Percentiles rank a stretch among this genome's conserved stretches.
Evolutionary conservation across 75 land plant genomes (phyloP).

Genomic region (Ceratopteris richardii): DNA sequence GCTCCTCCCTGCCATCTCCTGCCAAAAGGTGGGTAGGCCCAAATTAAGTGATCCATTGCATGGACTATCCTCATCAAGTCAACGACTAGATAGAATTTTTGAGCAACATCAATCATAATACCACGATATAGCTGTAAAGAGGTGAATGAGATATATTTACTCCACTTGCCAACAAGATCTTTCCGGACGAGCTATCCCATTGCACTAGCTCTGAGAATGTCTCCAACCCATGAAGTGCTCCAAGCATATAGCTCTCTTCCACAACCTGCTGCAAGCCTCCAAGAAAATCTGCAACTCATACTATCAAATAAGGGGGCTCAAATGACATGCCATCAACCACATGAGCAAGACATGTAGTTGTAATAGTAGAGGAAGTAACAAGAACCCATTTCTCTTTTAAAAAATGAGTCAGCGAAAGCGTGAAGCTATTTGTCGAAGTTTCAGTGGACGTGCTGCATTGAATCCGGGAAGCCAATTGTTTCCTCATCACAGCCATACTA

Average conservation of each 20-base stretch:
- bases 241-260: conserved; percentile 77
- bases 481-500: no score
- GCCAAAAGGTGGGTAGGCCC: no score
- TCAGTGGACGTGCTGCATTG: no score
- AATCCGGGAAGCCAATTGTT: no score
- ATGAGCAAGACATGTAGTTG: conserved; percentile 7
- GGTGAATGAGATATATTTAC: conserved; percentile 46
- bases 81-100: conserved; percentile 58
- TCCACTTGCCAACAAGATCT: conserved; percentile 19
- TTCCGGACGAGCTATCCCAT: conserved; percentile 6
- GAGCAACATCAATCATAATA: conserved; percentile 64
- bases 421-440: conserved; percentile 37
- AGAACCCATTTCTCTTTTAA: conserved; percentile 47
- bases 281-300: conserved; percentile 37
- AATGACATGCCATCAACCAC: conserved; percentile 3
- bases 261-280: conserved; percentile 55
- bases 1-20: no score
- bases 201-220: conserved; percentile 83
- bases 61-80: conserved; percentile 57
- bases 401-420: conserved; percentile 39
- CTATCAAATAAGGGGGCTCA: conserved; percentile 9
- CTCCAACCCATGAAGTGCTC: conserved; percentile 87
- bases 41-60: conserved; percentile 55
- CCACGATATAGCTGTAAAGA: conserved; percentile 65
- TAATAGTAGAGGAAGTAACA: conserved; percentile 11